Percentiles rank a stretch among this genome's conserved stretches.
Evolutionary conservation across 2,329 filamentous ascomycete species (phyloP).

Genomic region (Penicillium hordei): DNA sequence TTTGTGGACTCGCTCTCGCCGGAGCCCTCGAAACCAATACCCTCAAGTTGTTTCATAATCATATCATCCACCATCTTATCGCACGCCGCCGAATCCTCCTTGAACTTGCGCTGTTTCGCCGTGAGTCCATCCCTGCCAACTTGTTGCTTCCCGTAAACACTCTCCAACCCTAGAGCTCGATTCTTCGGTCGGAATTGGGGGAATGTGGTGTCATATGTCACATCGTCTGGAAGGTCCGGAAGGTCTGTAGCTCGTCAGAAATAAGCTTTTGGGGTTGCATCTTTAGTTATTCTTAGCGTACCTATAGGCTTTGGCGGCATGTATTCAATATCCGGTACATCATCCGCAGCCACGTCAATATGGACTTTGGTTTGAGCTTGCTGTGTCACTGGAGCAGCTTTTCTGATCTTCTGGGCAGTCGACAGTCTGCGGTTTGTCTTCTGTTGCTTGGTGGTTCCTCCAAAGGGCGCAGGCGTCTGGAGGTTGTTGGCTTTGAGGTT

Average conservation of each 20-base stretch:
- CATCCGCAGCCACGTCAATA: conserved; percentile 48
- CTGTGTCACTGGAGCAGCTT: conserved; percentile 52
- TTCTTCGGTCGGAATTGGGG: conserved; percentile 56
- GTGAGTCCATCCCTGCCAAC: conserved; percentile 59
- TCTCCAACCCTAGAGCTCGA: conserved; percentile 52
- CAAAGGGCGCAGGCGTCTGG: conserved; percentile 65
- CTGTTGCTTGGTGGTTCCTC: conserved; percentile 51
- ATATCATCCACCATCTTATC: conserved; percentile 65
- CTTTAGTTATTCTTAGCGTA: conserved; percentile 30
- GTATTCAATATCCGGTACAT: conserved; percentile 80
- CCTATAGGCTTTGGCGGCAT: conserved; percentile 71
- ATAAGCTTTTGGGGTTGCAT: background rate
- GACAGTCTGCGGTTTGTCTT: conserved; percentile 58
- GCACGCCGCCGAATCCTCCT: conserved; percentile 62
- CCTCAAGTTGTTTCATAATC: conserved; percentile 66
- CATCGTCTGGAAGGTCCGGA: conserved; percentile 47
- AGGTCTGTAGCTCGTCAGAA: conserved; percentile 51
- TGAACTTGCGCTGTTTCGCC: conserved; percentile 67
- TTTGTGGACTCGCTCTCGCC: conserved; percentile 51
- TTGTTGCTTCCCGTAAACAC: conserved; percentile 50
- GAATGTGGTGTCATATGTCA: conserved; percentile 51
- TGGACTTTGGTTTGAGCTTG: conserved; percentile 50
- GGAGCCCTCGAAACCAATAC: conserved; percentile 60
- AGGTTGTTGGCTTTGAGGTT: conserved; percentile 78
- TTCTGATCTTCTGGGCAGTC: conserved; percentile 61